Conservation (phyloP, 164 flowering plant species). For the Macadamia integrifolia region DNA sequence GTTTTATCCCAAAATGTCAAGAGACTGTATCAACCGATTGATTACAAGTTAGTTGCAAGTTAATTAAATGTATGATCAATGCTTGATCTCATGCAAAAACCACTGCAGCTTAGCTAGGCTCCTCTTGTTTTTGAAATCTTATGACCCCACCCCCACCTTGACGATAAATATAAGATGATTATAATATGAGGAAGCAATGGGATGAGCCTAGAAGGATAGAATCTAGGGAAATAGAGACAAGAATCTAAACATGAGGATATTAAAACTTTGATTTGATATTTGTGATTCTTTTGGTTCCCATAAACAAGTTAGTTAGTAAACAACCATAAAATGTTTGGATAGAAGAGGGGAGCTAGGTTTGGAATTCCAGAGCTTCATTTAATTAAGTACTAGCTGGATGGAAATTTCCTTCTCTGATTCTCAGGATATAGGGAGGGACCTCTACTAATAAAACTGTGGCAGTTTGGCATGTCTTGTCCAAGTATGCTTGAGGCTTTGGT, state of each 20-base stretch:
- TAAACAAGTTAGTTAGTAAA: not conserved
- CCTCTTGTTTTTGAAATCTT: conserved; percentile 14
- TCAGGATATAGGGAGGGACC: no score
- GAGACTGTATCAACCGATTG: no score
- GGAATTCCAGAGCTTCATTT: conserved; percentile 5
- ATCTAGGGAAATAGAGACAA: conserved; percentile 9
- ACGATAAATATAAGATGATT: not conserved
- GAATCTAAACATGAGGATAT: conserved; percentile 22
- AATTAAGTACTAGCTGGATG: no score
- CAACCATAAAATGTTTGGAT: not conserved
- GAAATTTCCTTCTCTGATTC: no score
- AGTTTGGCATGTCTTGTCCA: no score
- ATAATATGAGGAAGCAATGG: not conserved
- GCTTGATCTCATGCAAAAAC: conserved; percentile 12
- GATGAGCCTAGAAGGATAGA: conserved; percentile 5
- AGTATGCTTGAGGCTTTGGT: no score
- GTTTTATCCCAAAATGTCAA: conserved; percentile 8
- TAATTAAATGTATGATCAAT: conserved; percentile 1
- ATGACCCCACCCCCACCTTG: no score
- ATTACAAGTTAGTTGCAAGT: no score
- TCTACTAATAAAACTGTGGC: no score
- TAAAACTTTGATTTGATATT: conserved; percentile 11
- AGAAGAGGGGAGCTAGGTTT: not conserved
- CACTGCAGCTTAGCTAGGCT: conserved; percentile 26
- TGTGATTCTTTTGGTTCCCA: not conserved